Evolutionary conservation across 148 eudicot species (phyloP).

Genomic region (Oxyria digyna): DNA sequence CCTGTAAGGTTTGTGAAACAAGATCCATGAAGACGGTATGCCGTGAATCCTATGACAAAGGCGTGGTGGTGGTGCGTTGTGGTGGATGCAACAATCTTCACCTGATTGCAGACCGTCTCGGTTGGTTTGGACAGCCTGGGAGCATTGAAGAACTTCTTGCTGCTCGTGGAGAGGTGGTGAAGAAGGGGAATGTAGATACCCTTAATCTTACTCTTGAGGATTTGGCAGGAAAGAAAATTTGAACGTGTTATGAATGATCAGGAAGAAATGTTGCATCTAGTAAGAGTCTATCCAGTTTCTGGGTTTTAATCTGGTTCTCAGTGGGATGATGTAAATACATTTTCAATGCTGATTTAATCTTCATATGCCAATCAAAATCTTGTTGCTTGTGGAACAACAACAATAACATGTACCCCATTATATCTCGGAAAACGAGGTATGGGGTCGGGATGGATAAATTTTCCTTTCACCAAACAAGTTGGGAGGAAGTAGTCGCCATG

Average conservation of each 20-base stretch:
- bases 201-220: slow-evolving; percentile 72
- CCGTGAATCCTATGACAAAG: slow-evolving; percentile 79
- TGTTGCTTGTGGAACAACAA: neutral
- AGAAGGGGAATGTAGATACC: slow-evolving; percentile 53
- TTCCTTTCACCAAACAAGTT: too few species aligned
- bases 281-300: neutral
- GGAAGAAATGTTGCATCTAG: neutral
- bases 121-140: slow-evolving; percentile 77
- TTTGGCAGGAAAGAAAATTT: slow-evolving; percentile 51
- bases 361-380: too few species aligned
- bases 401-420: too few species aligned
- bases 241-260: neutral
- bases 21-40: slow-evolving; percentile 67
- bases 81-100: slow-evolving; percentile 76
- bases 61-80: slow-evolving; percentile 81
- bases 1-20: slow-evolving; percentile 79
- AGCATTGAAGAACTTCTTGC: slow-evolving; percentile 69
- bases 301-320: neutral
- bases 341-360: too few species aligned
- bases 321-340: neutral
- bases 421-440: too few species aligned
- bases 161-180: slow-evolving; percentile 69
- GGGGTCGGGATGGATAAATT: too few species aligned
- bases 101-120: slow-evolving; percentile 67
- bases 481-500: too few species aligned